phyloP scores from a whole-genome alignment of 1,284 basidiomycete genomes.

The Malassezia yamatoensis region DNA sequence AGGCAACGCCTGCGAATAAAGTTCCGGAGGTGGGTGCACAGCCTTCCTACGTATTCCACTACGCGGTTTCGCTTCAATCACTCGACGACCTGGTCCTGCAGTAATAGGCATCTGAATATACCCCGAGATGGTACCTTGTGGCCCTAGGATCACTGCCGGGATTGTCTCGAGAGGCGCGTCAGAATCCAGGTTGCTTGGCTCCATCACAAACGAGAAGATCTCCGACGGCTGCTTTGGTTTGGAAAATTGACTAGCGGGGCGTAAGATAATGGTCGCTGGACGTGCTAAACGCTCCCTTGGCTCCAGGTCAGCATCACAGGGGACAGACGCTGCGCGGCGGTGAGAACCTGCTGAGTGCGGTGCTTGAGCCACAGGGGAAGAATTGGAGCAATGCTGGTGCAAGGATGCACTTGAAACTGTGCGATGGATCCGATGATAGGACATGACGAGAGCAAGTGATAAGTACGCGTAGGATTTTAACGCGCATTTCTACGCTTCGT shows the following conservation, averaged over 20 bases:
- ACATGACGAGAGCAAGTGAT: not conserved
- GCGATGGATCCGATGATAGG: not conserved
- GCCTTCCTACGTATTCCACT: not conserved
- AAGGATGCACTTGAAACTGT: not conserved
- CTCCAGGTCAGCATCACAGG: not conserved
- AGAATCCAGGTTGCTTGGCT: not conserved
- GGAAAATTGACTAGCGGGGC: not conserved
- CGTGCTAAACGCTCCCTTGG: not conserved
- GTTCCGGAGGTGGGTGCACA: not conserved
- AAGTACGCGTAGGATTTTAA: too few relatives aligned
- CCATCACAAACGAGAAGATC: not conserved
- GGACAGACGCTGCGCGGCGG: not conserved
- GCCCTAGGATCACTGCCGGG: not conserved
- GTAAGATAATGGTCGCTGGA: not conserved
- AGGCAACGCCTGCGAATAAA: not conserved
- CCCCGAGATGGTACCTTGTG: not conserved
- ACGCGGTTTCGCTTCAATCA: not conserved
- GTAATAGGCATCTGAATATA: slow-evolving; percentile 1
- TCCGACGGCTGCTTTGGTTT: not conserved
- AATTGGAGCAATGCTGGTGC: not conserved
- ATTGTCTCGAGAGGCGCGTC: not conserved
- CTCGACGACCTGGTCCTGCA: not conserved
- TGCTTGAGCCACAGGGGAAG: not conserved
- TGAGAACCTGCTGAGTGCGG: not conserved
- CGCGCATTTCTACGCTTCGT: not conserved